Evolutionary conservation across 345 rosid genomes (phyloP), one percentile per base, ranked within the genome.

Genomic region (Fremontodendron californicum): DNA sequence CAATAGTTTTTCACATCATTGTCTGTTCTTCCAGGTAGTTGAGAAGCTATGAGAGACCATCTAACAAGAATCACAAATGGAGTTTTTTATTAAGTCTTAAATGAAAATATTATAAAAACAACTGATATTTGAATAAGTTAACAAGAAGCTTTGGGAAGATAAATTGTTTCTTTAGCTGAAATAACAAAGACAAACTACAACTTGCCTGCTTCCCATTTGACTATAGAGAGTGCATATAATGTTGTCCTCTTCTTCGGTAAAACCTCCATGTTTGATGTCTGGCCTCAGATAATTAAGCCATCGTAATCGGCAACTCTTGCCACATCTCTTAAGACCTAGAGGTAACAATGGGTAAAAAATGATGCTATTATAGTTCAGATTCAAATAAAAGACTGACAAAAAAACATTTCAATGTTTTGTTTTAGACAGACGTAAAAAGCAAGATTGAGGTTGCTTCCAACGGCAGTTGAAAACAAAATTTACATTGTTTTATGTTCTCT

Each of bases 241-340:
- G 67, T 76, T 76, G 73, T 90, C 87, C 79, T 90, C 93, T 66
- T 87, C 89, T 75, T 83, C 83, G 23, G 89, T 88, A 71, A 88
- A 90, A 15, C 88, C 87, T 29, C 93, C 93, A 75, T 87, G 93
- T 78, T 82, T 88, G 71, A 90, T 88, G 77, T 85, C 84, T 70
- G 91, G 91, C 75, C 91, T 78, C 4, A 89, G 83, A 78, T 89
- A 89, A 79, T 88, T 90, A 6, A 88, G 83, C 93, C 93, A 90
- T 45, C 91, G 78, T 42, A 90, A 63, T 23, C 93, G 85, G 81
- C 93, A 89, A 67, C 91, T 88, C 81, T 88, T 89, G 21, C 91
- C 90, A 27, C 91, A 89, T 49, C 93, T 63, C 68, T 60, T 85
- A 9, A 87, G 85, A 35, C 93, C 92, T 89, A 13, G 11, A 48